Conservation (phyloP, 257 asterid species). For the Primulina huaijiensis region DNA sequence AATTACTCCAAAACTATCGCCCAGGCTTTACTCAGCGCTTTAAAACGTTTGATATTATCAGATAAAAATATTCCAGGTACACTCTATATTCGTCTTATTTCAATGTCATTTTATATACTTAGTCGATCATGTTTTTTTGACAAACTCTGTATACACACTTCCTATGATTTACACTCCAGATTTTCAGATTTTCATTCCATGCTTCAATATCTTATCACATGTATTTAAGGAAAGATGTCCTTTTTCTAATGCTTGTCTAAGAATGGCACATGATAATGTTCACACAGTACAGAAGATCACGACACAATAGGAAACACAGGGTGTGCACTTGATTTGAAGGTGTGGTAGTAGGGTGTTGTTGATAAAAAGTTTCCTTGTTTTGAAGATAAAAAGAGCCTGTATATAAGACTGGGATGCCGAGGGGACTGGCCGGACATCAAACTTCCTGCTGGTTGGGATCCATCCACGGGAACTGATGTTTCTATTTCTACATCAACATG, state of each 20-base stretch:
- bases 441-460: constrained; percentile 70
- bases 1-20: constrained; percentile 65
- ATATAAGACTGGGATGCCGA: constrained; percentile 78
- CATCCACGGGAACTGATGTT: constrained; percentile 33
- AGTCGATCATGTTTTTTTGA: not conserved
- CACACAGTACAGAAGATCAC: not conserved
- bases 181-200: too few species aligned
- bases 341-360: not conserved
- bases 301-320: not conserved
- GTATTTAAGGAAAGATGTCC: not conserved
- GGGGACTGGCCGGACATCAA: constrained; percentile 98
- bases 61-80: constrained; percentile 79
- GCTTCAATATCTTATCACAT: not conserved
- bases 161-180: not conserved
- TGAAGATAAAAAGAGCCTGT: constrained; percentile 74
- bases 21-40: constrained; percentile 81
- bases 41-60: constrained; percentile 66
- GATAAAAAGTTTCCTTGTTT: not conserved
- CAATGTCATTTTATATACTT: constrained; percentile 1
- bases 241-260: too few species aligned
- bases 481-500: constrained; percentile 19
- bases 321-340: not conserved
- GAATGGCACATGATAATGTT: not conserved
- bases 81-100: not conserved
- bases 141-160: too few species aligned